Evolutionary conservation across 192 early-diverging fungal species (phyloP).

Genomic region (Backusella parvicylindrica): DNA sequence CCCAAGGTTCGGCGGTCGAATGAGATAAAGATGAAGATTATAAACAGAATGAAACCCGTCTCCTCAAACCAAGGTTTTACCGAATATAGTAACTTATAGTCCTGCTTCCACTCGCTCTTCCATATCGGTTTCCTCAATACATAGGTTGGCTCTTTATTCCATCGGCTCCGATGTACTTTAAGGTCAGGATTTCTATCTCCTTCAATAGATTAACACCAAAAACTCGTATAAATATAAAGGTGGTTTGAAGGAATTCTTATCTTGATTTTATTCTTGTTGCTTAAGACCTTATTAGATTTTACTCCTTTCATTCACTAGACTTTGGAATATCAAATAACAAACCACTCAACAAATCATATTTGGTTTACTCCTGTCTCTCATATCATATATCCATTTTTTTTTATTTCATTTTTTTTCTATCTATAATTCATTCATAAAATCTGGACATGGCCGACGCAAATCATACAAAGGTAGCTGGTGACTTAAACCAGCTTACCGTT

Average conservation of each 20-base stretch:
- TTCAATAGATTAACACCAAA: neutral
- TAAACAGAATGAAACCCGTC: neutral
- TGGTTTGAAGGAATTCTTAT: neutral
- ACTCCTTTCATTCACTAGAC: neutral
- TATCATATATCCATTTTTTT: neutral
- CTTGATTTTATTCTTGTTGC: neutral
- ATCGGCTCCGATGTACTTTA: neutral
- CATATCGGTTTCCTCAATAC: neutral
- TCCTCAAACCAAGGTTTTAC: constrained; percentile 3
- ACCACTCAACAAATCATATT: neutral
- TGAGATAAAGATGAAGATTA: neutral
- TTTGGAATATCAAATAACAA: neutral
- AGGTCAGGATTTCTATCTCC: neutral
- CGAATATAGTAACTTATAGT: neutral
- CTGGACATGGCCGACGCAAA: neutral
- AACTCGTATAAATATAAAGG: neutral
- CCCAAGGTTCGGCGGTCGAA: neutral
- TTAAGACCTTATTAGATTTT: neutral
- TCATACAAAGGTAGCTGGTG: constrained; percentile 1
- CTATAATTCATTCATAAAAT: neutral
- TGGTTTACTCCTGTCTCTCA: neutral
- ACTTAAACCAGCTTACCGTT: constrained; percentile 37
- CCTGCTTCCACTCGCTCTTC: neutral
- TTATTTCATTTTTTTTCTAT: neutral
- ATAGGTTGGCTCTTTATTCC: neutral